Conservation (phyloP, 2,329 filamentous ascomycete genomes). For the Atkinsonella texensis region DNA sequence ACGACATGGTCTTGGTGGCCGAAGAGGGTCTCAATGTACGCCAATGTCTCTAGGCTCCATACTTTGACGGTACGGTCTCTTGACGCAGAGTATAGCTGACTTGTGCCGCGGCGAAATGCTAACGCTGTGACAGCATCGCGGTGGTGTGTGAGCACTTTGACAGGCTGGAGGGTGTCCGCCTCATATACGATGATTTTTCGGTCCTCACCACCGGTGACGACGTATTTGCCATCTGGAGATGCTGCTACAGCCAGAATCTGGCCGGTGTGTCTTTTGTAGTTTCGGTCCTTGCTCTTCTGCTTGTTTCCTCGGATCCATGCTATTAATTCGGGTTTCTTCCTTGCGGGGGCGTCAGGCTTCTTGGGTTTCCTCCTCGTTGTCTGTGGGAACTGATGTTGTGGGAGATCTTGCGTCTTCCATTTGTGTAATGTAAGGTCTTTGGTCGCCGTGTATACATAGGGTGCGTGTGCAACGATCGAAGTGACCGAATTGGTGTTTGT, state of each 20-base stretch:
- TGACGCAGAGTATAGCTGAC: constrained; percentile 84
- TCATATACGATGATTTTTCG: constrained; percentile 81
- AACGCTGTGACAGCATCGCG: constrained; percentile 77
- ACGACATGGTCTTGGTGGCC: constrained; percentile 89
- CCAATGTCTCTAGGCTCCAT: constrained; percentile 84
- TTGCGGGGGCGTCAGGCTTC: constrained; percentile 45
- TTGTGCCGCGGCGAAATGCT: constrained; percentile 75
- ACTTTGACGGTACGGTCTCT: constrained; percentile 91
- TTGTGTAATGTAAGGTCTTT: constrained; percentile 80
- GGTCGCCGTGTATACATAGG: constrained; percentile 77
- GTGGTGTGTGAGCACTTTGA: constrained; percentile 84
- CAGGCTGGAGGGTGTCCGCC: constrained; percentile 61
- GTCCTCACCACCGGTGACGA: constrained; percentile 83
- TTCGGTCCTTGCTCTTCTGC: constrained; percentile 47
- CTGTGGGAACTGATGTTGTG: constrained; percentile 46
- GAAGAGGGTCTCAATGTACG: constrained; percentile 91
- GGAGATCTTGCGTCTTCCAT: constrained; percentile 68
- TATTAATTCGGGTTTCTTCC: constrained; percentile 50
- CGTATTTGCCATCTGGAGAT: constrained; percentile 78
- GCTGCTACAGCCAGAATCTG: constrained; percentile 76
- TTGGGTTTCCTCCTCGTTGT: constrained; percentile 46
- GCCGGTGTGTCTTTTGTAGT: constrained; percentile 66
- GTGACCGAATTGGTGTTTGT: constrained; percentile 70
- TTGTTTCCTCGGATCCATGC: constrained; percentile 50
- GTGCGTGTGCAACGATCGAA: constrained; percentile 64